A percentile compares a stretch with the other conserved stretches of the same genome.
Evolutionary conservation across 352 stramenopile genomes (phyloP).

Genomic region (Phytophthora parvispora): DNA sequence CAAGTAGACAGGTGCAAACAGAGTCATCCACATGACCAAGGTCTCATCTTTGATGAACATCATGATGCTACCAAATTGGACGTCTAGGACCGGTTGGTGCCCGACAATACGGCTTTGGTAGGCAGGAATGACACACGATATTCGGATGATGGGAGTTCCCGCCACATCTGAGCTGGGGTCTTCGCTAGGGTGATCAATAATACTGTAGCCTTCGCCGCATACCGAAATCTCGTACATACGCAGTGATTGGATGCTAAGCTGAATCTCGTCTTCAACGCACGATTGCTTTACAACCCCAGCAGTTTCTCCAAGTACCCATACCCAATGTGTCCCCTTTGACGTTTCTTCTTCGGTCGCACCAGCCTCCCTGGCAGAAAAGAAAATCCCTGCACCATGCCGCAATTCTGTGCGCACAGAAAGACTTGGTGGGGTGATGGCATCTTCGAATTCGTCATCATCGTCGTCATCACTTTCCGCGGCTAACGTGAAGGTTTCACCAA

Average conservation of each 20-base stretch:
- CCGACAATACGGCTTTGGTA: conserved; percentile 87
- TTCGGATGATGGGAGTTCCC: conserved; percentile 46
- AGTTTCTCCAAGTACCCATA: conserved; percentile 65
- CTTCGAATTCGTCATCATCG: conserved; percentile 89
- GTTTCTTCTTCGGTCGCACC: conserved; percentile 11
- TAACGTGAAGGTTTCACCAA: conserved; percentile 51
- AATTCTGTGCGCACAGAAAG: conserved; percentile 66
- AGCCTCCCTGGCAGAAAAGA: conserved; percentile 58
- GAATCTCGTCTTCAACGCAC: conserved; percentile 87
- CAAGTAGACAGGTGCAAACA: conserved; percentile 82
- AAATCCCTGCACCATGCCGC: conserved; percentile 54
- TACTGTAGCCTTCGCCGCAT: conserved; percentile 40
- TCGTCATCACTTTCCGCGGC: conserved; percentile 71
- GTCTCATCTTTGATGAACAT: conserved; percentile 82
- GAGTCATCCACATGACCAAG: conserved; percentile 80
- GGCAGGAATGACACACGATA: conserved; percentile 78
- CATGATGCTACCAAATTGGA: conserved; percentile 62
- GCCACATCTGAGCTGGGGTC: conserved; percentile 11
- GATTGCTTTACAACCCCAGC: conserved; percentile 78
- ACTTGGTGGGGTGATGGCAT: conserved; percentile 88
- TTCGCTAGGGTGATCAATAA: conserved; percentile 45
- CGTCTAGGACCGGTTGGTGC: conserved; percentile 66
- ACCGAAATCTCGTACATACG: conserved; percentile 62
- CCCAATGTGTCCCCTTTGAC: conserved; percentile 46
- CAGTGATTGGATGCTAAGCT: conserved; percentile 69